Conservation (phyloP, 2,329 filamentous ascomycete species). For the Eurotiales sp. region DNA sequence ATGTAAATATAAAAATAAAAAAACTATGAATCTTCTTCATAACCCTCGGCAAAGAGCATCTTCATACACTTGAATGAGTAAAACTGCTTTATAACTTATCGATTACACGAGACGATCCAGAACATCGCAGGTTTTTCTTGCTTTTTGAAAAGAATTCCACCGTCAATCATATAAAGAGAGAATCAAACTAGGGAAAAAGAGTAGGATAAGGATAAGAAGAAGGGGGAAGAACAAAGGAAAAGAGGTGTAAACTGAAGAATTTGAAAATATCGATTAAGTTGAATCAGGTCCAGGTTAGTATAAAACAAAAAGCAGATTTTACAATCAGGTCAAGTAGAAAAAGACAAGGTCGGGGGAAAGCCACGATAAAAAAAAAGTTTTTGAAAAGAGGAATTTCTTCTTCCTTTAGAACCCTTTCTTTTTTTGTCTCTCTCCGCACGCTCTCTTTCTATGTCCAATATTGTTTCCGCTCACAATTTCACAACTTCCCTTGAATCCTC, state of each 20-base stretch:
- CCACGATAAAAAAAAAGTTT: background rate
- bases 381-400: background rate
- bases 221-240: background rate
- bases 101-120: background rate
- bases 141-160: background rate
- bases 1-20: too few species aligned
- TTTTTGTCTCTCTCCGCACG: conserved; percentile 16
- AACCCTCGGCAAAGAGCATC: too few species aligned
- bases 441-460: conserved; percentile 33
- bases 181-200: background rate
- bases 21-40: too few species aligned
- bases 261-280: background rate
- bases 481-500: background rate
- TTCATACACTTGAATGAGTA: too few species aligned
- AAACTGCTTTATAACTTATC: background rate
- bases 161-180: background rate
- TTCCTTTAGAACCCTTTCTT: background rate
- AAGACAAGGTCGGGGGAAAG: background rate
- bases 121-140: background rate
- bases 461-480: conserved; percentile 5
- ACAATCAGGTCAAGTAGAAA: background rate
- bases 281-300: background rate
- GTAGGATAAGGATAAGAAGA: too few species aligned
- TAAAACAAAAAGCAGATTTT: background rate
- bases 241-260: background rate